phyloP scores from a whole-genome alignment of 495 filamentous ascomycete species.

The Podospora conica region DNA sequence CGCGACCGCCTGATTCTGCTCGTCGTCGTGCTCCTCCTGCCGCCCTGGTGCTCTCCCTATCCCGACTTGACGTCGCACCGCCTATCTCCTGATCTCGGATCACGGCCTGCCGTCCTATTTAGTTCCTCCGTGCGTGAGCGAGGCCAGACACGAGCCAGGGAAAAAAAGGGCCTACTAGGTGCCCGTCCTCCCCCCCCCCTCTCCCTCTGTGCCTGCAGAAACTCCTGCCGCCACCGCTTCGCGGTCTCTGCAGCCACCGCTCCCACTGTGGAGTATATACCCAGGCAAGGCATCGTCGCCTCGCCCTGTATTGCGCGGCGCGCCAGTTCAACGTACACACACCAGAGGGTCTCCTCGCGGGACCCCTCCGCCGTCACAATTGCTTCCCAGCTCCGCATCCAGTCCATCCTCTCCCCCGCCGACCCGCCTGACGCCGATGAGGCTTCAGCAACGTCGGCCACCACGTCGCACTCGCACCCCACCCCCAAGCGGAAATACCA shows the following conservation, averaged over 20 bases:
- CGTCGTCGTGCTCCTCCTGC: not conserved
- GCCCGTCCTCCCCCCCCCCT: not conserved
- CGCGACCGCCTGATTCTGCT: not conserved
- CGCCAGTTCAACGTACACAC: constrained; percentile 6
- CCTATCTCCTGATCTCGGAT: constrained; percentile 10
- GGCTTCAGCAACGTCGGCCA: constrained; percentile 23
- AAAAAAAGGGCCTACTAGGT: not conserved
- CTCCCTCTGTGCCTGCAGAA: constrained; percentile 18
- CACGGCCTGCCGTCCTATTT: constrained; percentile 8
- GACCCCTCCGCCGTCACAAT: constrained; percentile 43
- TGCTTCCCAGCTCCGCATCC: constrained; percentile 44
- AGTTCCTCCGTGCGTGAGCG: constrained; percentile 6
- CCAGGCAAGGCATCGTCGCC: constrained; percentile 19
- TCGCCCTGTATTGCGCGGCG: not conserved
- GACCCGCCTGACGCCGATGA: constrained; percentile 38
- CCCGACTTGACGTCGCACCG: constrained; percentile 5
- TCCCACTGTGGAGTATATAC: constrained; percentile 24
- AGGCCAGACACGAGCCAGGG: not conserved
- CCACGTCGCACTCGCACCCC: constrained; percentile 19
- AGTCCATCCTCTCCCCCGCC: constrained; percentile 44
- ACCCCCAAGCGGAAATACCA: constrained; percentile 34
- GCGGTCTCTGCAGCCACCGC: constrained; percentile 24
- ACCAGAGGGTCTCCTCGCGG: constrained; percentile 26
- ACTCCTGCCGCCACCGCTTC: constrained; percentile 18
- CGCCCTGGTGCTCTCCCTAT: not conserved